Conservation (phyloP, 768 basidiomycete species). For the Trametes punicea region DNA sequence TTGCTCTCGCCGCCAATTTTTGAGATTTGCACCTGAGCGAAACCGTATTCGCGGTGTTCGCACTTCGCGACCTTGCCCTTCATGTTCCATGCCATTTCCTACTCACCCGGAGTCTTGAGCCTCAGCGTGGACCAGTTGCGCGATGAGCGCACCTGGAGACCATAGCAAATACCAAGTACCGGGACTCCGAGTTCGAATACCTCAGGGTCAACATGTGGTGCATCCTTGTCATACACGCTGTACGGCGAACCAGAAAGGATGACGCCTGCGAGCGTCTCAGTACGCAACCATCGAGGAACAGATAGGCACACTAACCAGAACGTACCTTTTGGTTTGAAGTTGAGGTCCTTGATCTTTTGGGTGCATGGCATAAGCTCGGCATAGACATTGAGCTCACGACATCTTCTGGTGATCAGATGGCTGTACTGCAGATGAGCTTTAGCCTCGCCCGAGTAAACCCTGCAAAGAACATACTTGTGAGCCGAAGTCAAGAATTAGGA, state of each 20-base stretch:
- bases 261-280: conserved; percentile 53
- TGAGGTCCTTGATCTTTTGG: conserved; percentile 78
- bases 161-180: conserved; percentile 96
- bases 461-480: conserved; percentile 64
- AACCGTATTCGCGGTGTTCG: conserved; percentile 94
- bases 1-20: conserved; percentile 49
- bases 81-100: conserved; percentile 93
- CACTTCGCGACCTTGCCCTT: conserved; percentile 83
- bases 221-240: conserved; percentile 91
- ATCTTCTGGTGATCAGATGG: conserved; percentile 95
- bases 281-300: background rate
- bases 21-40: conserved; percentile 74
- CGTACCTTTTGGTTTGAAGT: conserved; percentile 92
- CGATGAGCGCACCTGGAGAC: conserved; percentile 66
- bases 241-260: conserved; percentile 98
- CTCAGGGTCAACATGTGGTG: conserved; percentile 91
- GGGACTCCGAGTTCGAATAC: conserved; percentile 88
- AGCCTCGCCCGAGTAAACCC: conserved; percentile 4
- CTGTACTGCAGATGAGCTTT: conserved; percentile 64
- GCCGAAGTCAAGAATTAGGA: conserved; percentile 96
- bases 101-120: too few species aligned
- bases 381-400: conserved; percentile 95
- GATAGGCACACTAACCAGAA: too few species aligned
- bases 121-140: too few species aligned
- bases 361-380: conserved; percentile 98